Evolutionary conservation across 805 yeast genomes (phyloP), one percentile per base, ranked within the genome.

Genomic region (Nakazawaea ambrosiae): DNA sequence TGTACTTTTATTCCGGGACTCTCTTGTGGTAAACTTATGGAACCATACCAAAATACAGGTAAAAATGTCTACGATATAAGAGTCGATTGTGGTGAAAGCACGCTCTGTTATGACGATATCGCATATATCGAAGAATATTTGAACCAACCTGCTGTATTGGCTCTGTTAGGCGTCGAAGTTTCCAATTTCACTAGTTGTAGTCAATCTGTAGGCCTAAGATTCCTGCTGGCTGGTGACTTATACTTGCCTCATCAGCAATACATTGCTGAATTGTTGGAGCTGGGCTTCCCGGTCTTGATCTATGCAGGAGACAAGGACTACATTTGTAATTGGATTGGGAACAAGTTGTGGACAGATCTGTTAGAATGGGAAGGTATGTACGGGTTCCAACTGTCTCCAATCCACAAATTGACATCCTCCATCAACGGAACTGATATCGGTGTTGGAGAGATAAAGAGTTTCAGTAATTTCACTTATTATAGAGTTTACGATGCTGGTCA

Each of bases 231-330:
- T 19, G 96, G 96, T 45, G 97, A 90, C 64, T 81, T 90, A 81
- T 77, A 82, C 79, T 80, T 80, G 59, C 96, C 96, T 20, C 86
- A 79, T 70, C 92, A 86, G 55, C 74, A 69, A 49, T 77, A 75
- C 36, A 85, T 90, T 29, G 67, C 78, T 20, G 78, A 76, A 31
- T 62, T 88, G 44, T 70, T 90, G 48, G 88, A 86, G 45, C 58
- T 70, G 20, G 81, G 70, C 11, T 50, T 89, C 34, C 96, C 96
- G 3, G 88, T 88, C 20, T 71, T 90, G 57, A 72, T 90, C 45
- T 90, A 89, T 51, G 96, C 96, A 11, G 97, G 97, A 55, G 96
- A 89, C 64, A 86, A 87, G 63, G 97, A 89, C 61, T 89, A 79
- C 61, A 89, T 89, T 55, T 89, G 96, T 66, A 89, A 89, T 67